phyloP scores from a whole-genome alignment of 495 filamentous ascomycete species.

The Xylaria sp. region DNA sequence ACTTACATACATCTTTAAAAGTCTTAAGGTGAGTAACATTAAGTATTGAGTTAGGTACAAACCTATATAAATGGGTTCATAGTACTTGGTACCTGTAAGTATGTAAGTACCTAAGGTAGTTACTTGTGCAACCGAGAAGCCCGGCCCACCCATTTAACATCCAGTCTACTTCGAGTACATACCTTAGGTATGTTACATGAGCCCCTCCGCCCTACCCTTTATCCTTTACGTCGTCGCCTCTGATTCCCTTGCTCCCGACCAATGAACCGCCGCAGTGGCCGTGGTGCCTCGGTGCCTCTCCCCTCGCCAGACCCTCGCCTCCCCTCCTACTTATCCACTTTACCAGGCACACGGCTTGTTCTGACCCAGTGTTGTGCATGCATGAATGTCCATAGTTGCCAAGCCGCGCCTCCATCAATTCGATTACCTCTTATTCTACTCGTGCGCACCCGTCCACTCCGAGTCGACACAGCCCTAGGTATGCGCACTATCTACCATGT shows the following conservation, averaged over 20 bases:
- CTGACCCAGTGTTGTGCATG: constrained; percentile 28
- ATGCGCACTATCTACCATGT: too few species aligned
- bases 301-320: too few species aligned
- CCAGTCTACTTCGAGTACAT: constrained; percentile 6
- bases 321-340: constrained; percentile 38
- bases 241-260: not conserved
- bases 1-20: too few species aligned
- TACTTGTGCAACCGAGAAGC: not conserved
- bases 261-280: not conserved
- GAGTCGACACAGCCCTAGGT: constrained; percentile 1
- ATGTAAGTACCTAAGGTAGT: too few species aligned
- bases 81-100: too few species aligned
- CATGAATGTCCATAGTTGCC: constrained; percentile 27
- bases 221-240: constrained; percentile 16
- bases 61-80: too few species aligned
- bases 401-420: constrained; percentile 21
- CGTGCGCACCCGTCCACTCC: not conserved
- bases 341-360: constrained; percentile 46
- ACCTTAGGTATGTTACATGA: not conserved
- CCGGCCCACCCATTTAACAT: not conserved
- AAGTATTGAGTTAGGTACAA: too few species aligned
- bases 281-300: not conserved
- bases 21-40: too few species aligned
- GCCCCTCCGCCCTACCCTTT: constrained; percentile 11
- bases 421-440: not conserved